A percentile compares a stretch with the other conserved stretches of the same genome.
These are phyloP conservation scores for Lentithecium fluviatile DNA, from an alignment of 495 filamentous ascomycete genomes.

Conservation along the genomic window DNA sequence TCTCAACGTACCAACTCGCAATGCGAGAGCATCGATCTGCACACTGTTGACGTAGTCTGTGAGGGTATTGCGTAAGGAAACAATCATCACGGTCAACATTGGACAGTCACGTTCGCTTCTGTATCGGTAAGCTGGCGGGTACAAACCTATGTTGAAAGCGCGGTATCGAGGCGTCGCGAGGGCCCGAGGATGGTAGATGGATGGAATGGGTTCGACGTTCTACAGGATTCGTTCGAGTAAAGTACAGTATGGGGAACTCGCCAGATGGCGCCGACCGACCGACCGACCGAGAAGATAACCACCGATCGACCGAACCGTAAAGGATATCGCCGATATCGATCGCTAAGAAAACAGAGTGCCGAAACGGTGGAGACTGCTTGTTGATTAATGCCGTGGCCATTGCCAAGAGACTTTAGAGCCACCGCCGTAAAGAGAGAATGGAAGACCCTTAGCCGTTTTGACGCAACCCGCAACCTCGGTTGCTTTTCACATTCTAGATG, in stretches of 20 bases:
- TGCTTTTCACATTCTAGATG: neutral
- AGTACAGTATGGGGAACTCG: constrained; percentile 29
- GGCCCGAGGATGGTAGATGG: neutral
- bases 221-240: constrained; percentile 30
- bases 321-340: constrained; percentile 29
- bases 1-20: no score
- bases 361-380: constrained; percentile 27
- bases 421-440: constrained; percentile 9
- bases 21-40: no score
- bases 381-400: constrained; percentile 21
- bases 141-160: neutral
- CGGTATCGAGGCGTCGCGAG: constrained; percentile 3
- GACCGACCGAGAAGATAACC: constrained; percentile 25
- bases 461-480: neutral
- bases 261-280: constrained; percentile 22
- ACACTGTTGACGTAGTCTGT: no score
- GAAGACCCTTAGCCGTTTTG: constrained; percentile 3
- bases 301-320: constrained; percentile 26
- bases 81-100: no score
- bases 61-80: no score
- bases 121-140: no score
- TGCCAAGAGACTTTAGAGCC: constrained; percentile 4
- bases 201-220: constrained; percentile 1
- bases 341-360: constrained; percentile 21
- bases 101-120: no score